Base-by-base conservation (phyloP, 2,329 filamentous ascomycete genomes). In the Nemania sp. region DNA sequence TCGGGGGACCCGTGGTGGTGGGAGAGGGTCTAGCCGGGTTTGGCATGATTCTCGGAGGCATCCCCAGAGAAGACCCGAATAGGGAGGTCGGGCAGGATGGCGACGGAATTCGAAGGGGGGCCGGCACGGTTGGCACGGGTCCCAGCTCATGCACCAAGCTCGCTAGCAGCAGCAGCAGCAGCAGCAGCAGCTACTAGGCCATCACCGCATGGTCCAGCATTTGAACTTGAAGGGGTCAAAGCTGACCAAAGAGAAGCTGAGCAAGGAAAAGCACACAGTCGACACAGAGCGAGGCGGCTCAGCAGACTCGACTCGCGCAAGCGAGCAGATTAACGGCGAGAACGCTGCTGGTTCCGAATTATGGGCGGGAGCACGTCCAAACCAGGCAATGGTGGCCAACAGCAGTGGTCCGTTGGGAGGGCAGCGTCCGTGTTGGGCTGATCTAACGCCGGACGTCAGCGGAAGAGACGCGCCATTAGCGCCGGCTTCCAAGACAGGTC, bases 41-140 rank as follows among this genome's bases (percentile, higher is more conserved):
- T 46, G 65, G 67, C 17, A 57, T 53, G 56, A 57, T 57, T 65
- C 57, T 67, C 68, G 69, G 68, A 71, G 63, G 58, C 56, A 54
- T 62, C 48, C 54, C 48, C 57, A 57, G 60, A 65, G 50, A 60
- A 29, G 59, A 25, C 60, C 67, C 62, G 50, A 70, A 67, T 67
- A 69, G 68, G 68, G 62, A 71, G 64, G 56, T 63, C 56, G 54
- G 60, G 62, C 63, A 59, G 62, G 59, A 59, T 60, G 54, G 43
- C 56, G 42, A 54, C 54, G 57, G 57, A 63, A 49, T 48, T 59
- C 60, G 63, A 57, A n/a, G 48, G 45, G 63, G 56, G 34, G 50
- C 54, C 51, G 35, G 52, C 49, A 56, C 47, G 50, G 53, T 58
- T 57, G 47, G 21, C 32, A 58, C 51, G 25, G 50, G 56, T 35